Evolutionary conservation across 2,329 filamentous ascomycete species (phyloP), one percentile per base, ranked within the genome.

Genomic region (Aspergillus carbonarius): DNA sequence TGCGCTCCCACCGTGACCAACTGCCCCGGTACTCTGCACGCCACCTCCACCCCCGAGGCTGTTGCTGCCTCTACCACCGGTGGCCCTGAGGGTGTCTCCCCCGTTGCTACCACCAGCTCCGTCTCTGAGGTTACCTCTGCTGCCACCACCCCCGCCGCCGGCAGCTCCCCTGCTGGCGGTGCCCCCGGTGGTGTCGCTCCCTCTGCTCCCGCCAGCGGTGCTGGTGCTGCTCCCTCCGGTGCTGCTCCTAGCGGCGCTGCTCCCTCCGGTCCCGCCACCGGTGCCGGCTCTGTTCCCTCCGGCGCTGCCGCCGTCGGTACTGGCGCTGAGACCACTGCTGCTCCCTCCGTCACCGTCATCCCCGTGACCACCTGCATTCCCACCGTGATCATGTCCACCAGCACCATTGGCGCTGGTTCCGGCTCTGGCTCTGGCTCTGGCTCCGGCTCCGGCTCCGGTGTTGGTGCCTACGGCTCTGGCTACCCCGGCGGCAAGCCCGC

Each of bases 1-100:
- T 87, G 85, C 81, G 81, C 76, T 59, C 78, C 84, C 51, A 80
- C 80, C 61, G 84, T 88, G 70, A 82, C 83, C 74, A 70, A 88
- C 84, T 89, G 87, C 75, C 74, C 76, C 47, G 74, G 68, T 39
- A 46, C 27, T 37, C 51, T 56, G 60, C 56, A 58, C 51, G 50
- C 56, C 53, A 66, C 63, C 59, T 64, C 69, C 61, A 65, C 64
- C 58, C 62, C 70, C 60, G 58, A 62, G 57, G 66, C 60, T 61
- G 62, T 60, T 51, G 66, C 58, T 48, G 63, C 65, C 18, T 55
- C 59, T 27, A 58, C 57, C 58, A 49, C 56, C 44, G 15, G 8
- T n/a, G 25, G 39, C 18, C 18, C 39, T 51, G 49, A 51, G 49
- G 49, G 49, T 27, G 49, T 39, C 49, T 51, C 51, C 17, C 42